These are phyloP conservation scores for Actinomortierella ambigua DNA, from an alignment of 371 early-diverging fungal genomes.

Conservation along the genomic window DNA sequence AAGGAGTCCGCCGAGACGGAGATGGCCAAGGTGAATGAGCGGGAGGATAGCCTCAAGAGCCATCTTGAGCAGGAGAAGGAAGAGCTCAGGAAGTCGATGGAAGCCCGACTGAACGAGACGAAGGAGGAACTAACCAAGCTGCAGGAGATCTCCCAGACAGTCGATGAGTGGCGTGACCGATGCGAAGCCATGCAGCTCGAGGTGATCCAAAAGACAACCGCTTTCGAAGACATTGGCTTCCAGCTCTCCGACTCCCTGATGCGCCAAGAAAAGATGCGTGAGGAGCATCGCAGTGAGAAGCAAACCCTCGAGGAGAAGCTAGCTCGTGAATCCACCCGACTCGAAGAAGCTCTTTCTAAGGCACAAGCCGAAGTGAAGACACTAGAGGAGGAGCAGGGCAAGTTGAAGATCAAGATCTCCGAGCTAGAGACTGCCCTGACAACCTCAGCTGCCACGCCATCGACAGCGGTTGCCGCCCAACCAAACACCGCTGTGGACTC, in stretches of 20 bases:
- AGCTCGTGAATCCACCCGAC: background rate
- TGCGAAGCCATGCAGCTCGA: constrained; percentile 44
- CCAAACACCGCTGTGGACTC: constrained; percentile 9
- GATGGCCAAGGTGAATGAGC: constrained; percentile 47
- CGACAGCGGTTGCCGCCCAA: constrained; percentile 25
- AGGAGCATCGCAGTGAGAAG: constrained; percentile 14
- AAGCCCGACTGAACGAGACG: constrained; percentile 22
- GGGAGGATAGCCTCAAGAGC: constrained; percentile 46
- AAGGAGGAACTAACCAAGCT: constrained; percentile 28
- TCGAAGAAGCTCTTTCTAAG: constrained; percentile 38
- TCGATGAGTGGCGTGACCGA: constrained; percentile 39
- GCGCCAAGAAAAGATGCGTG: constrained; percentile 6
- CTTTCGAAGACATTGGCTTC: constrained; percentile 25
- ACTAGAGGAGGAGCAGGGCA: constrained; percentile 51
- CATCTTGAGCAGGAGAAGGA: constrained; percentile 51
- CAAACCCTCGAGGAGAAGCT: constrained; percentile 32
- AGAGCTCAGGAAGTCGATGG: constrained; percentile 44
- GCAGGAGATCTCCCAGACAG: constrained; percentile 26
- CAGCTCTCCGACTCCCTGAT: constrained; percentile 21
- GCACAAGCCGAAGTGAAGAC: constrained; percentile 36
- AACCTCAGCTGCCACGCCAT: constrained; percentile 26
- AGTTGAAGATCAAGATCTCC: constrained; percentile 44
- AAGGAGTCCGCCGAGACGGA: constrained; percentile 35
- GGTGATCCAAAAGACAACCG: constrained; percentile 41
- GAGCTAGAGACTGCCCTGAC: constrained; percentile 46